A percentile compares a stretch with the other conserved stretches of the same genome.
Evolutionary conservation across 768 basidiomycete genomes (phyloP).

Genomic region (Tulasnella sp.): DNA sequence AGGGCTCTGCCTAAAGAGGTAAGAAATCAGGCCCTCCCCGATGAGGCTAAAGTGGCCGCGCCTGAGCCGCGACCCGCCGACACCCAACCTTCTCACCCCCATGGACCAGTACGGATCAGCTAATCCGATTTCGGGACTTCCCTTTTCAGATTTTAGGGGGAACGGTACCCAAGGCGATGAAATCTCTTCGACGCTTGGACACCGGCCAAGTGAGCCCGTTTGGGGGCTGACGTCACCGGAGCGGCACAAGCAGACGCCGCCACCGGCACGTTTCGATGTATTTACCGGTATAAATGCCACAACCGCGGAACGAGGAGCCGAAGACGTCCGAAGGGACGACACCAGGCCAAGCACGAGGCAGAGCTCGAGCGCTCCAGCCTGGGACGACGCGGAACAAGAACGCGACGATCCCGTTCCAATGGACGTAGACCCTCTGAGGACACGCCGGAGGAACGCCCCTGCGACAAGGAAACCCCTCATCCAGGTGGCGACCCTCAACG

Average conservation of each 20-base stretch:
- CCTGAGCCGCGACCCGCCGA: too few relatives aligned
- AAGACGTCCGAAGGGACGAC: neutral
- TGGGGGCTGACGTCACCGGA: neutral
- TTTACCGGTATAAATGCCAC: neutral
- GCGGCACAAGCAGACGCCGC: neutral
- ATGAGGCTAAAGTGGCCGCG: too few relatives aligned
- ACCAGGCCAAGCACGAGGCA: neutral
- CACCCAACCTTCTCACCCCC: neutral
- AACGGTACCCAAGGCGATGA: neutral
- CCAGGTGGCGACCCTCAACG: conserved; percentile 14
- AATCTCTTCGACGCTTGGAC: neutral
- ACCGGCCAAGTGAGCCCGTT: neutral
- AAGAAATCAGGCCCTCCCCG: too few relatives aligned
- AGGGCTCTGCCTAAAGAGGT: too few relatives aligned
- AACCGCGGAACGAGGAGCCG: neutral
- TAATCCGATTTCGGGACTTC: neutral
- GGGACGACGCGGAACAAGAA: too few relatives aligned
- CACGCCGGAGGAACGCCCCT: too few relatives aligned
- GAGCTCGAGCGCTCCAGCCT: neutral
- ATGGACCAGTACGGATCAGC: too few relatives aligned
- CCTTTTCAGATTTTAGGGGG: neutral
- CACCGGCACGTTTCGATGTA: neutral
- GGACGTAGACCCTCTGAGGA: too few relatives aligned
- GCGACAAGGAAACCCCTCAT: too few relatives aligned
- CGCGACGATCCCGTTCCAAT: too few relatives aligned